These are phyloP conservation scores for Moesziomyces sp. DNA, from an alignment of 1,284 basidiomycete species.

Conservation along the genomic window DNA sequence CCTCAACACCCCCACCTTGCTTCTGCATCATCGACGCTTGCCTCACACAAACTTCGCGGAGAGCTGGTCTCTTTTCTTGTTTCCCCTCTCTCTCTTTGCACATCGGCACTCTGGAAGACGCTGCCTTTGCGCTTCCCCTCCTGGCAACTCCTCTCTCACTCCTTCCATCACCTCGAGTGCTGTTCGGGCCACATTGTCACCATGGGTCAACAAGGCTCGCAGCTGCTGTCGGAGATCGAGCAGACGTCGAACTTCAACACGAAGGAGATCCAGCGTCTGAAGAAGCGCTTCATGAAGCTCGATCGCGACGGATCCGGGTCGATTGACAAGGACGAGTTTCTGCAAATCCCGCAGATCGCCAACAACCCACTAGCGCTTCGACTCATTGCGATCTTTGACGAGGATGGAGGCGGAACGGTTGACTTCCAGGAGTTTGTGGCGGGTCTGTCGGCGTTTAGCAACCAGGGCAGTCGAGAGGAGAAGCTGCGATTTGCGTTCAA, in stretches of 20 bases:
- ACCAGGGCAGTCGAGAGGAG: constrained; percentile 93
- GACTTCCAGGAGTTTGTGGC: constrained; percentile 99
- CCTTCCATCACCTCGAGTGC: not conserved
- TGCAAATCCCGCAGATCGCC: constrained; percentile 98
- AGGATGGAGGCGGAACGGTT: constrained; percentile 96
- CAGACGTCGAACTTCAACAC: constrained; percentile 80
- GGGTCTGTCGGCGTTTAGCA: constrained; percentile 95
- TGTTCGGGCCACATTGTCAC: not conserved
- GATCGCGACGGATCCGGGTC: constrained; percentile 97
- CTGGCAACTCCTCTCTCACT: too few relatives aligned
- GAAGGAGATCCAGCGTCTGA: constrained; percentile 76
- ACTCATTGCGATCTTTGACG: constrained; percentile 99
- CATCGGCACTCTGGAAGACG: too few relatives aligned
- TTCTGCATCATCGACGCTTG: not conserved
- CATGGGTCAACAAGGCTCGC: constrained; percentile 76
- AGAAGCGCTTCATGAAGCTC: constrained; percentile 99
- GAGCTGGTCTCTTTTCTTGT: constrained; percentile 12
- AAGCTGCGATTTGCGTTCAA: constrained; percentile 97
- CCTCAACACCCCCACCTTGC: not conserved
- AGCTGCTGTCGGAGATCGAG: constrained; percentile 94
- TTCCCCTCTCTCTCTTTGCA: not conserved
- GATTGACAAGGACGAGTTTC: constrained; percentile 97
- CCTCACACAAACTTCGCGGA: not conserved
- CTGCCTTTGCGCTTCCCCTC: too few relatives aligned
- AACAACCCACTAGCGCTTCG: constrained; percentile 95